phyloP scores from a whole-genome alignment of 345 rosid species.

The Hirschfeldia incana region DNA sequence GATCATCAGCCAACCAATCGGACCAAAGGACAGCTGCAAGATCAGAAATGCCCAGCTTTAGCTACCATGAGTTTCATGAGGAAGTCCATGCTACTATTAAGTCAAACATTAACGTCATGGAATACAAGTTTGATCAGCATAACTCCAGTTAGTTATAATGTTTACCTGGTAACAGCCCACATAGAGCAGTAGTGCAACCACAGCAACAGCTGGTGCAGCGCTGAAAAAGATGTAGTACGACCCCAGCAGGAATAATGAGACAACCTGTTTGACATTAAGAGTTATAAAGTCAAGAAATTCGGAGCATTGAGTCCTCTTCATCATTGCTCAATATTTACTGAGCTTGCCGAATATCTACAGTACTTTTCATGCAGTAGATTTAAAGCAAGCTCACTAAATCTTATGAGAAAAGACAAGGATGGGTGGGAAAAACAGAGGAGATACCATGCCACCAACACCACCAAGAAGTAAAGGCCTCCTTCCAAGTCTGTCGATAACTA shows the following conservation, averaged over 20 bases:
- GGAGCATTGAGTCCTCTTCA: constrained; percentile 1
- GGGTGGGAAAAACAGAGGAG: constrained; percentile 5
- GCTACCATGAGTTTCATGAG: background rate
- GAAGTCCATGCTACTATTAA: background rate
- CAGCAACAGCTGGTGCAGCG: constrained; percentile 63
- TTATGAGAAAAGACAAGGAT: background rate
- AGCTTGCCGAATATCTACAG: background rate
- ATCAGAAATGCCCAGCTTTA: background rate
- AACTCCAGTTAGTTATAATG: background rate
- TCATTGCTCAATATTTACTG: background rate
- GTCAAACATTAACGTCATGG: background rate
- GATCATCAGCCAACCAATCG: constrained; percentile 98
- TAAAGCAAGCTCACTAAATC: background rate
- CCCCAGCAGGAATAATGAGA: constrained; percentile 86
- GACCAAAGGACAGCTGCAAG: constrained; percentile 84
- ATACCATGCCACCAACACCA: constrained; percentile 94
- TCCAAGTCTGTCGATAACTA: constrained; percentile 87
- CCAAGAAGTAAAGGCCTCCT: constrained; percentile 91
- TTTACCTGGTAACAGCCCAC: constrained; percentile 97
- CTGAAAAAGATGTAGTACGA: constrained; percentile 85
- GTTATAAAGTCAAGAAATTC: background rate
- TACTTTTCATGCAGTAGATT: background rate
- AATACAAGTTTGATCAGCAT: constrained; percentile 15
- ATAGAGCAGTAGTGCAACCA: constrained; percentile 74
- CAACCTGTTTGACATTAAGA: constrained; percentile 49